A percentile compares a stretch with the other conserved stretches of the same genome.
Conservation (phyloP, 345 rosid species). For the Lepidium aucheri region DNA sequence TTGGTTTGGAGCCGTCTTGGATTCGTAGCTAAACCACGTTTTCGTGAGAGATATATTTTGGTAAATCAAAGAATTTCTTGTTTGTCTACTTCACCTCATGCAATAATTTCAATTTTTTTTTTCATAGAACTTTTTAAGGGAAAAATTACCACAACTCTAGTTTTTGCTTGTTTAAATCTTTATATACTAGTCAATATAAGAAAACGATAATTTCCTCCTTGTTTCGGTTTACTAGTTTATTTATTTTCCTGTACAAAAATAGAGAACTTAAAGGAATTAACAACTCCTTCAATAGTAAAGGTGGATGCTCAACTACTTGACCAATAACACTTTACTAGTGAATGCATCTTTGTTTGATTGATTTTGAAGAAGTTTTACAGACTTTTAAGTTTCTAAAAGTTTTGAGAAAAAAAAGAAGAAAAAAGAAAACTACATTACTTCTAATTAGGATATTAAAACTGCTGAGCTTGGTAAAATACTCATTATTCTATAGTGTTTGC, state of each 20-base stretch:
- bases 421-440: neutral
- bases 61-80: neutral
- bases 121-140: neutral
- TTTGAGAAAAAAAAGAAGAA: neutral
- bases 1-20: conserved; percentile 72
- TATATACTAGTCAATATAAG: neutral
- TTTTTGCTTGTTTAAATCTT: neutral
- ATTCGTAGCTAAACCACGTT: conserved; percentile 27
- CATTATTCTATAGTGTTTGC: neutral
- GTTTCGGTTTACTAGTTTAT: neutral
- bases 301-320: too few relatives aligned
- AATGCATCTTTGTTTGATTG: too few relatives aligned
- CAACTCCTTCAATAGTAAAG: too few relatives aligned
- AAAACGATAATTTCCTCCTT: neutral
- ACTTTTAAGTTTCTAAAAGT: too few relatives aligned
- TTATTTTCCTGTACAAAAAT: neutral
- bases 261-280: neutral
- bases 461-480: neutral
- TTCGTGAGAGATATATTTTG: neutral
- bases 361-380: too few relatives aligned
- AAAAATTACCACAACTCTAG: neutral
- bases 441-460: neutral
- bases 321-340: too few relatives aligned
- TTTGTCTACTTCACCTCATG: conserved; percentile 1
- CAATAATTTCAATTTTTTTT: neutral